Percentiles rank a stretch among this genome's conserved stretches.
These are phyloP conservation scores for Austroboletus niveus DNA, from an alignment of 1,284 basidiomycete genomes.

Conservation along the genomic window DNA sequence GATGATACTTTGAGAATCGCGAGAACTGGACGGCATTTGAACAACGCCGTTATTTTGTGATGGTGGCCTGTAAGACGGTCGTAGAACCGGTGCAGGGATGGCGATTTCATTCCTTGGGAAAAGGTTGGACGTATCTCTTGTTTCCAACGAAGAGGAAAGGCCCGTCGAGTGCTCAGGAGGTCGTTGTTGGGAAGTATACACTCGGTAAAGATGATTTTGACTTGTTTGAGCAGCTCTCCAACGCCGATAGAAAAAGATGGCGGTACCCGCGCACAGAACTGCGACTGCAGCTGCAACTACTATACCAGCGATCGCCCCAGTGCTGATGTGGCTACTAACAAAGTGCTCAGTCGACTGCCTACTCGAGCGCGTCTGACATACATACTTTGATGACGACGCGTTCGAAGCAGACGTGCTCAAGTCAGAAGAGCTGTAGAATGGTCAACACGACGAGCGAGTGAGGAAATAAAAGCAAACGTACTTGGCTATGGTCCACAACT, in stretches of 20 bases:
- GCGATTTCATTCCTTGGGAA: conserved; percentile 7
- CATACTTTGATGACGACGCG: conserved; percentile 14
- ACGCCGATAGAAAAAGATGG: conserved; percentile 29
- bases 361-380: not conserved
- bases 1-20: conserved; percentile 12
- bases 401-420: no score
- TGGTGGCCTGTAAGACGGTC: not conserved
- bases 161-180: not conserved
- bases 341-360: conserved; percentile 1
- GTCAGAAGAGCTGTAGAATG: not conserved
- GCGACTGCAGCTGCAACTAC: conserved; percentile 16
- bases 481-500: conserved; percentile 17
- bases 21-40: not conserved
- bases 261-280: conserved; percentile 11
- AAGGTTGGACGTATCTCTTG: conserved; percentile 11
- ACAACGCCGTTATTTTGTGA: not conserved
- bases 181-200: conserved; percentile 14
- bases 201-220: conserved; percentile 12
- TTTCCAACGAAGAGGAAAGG: conserved; percentile 21
- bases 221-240: conserved; percentile 25
- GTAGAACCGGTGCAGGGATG: conserved; percentile 7
- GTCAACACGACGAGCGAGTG: conserved; percentile 3
- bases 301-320: conserved; percentile 31
- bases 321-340: conserved; percentile 13
- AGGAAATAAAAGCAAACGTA: not conserved